Conservation (phyloP, 305 asterid species). For the Coffea humblotiana region DNA sequence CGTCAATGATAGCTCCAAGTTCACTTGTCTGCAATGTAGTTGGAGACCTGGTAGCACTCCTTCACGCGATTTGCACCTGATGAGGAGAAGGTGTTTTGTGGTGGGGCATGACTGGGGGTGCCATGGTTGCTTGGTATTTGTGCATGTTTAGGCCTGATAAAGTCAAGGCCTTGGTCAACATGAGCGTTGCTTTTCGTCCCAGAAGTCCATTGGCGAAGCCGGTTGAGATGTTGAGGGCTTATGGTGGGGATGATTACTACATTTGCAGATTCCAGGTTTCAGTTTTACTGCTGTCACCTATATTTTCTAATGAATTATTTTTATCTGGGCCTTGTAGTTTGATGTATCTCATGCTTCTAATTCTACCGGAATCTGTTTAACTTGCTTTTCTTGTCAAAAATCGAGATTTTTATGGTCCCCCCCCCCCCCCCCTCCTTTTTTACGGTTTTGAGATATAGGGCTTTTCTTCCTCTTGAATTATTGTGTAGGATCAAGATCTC, state of each 20-base stretch:
- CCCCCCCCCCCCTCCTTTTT: too few relatives aligned
- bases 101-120: slow-evolving; percentile 5
- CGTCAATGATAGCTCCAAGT: neutral
- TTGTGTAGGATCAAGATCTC: too few relatives aligned
- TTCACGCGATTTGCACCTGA: slow-evolving; percentile 1
- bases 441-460: too few relatives aligned
- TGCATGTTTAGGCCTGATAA: neutral
- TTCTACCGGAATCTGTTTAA: neutral
- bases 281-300: neutral
- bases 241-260: neutral
- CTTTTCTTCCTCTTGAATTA: too few relatives aligned
- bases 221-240: neutral
- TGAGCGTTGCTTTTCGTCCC: neutral
- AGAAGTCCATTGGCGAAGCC: neutral
- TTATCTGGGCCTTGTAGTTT: too few relatives aligned
- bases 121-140: neutral
- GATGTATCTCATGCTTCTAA: too few relatives aligned
- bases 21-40: neutral
- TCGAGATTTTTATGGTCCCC: too few relatives aligned
- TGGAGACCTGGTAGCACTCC: neutral
- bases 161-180: neutral
- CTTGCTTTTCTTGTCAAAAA: neutral
- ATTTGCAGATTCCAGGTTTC: neutral
- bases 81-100: neutral
- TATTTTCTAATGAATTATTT: too few relatives aligned